These are phyloP conservation scores for Dinochytrium kinnereticum DNA, from an alignment of 371 early-diverging fungal species.

Conservation along the genomic window DNA sequence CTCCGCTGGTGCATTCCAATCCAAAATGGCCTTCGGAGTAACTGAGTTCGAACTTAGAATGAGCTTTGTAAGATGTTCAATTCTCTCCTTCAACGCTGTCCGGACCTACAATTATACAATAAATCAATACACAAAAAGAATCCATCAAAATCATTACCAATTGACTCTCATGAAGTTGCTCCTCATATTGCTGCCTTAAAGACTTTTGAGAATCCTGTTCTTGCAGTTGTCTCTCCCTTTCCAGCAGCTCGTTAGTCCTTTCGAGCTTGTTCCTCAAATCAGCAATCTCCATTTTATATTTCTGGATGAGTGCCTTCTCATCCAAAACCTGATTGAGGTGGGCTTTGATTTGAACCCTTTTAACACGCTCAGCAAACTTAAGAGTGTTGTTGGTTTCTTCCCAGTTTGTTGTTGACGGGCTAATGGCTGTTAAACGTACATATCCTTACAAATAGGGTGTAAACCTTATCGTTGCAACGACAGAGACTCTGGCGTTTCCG, in stretches of 20 bases:
- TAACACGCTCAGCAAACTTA: conserved; percentile 84
- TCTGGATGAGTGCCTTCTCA: conserved; percentile 85
- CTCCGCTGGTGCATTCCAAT: conserved; percentile 49
- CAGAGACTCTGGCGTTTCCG: conserved; percentile 77
- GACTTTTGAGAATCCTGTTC: conserved; percentile 15
- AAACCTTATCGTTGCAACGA: conserved; percentile 73
- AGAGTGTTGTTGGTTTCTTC: conserved; percentile 86
- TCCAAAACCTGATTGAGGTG: conserved; percentile 75
- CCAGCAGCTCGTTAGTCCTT: conserved; percentile 45
- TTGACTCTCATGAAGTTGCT: conserved; percentile 74
- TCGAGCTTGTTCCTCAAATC: conserved; percentile 80
- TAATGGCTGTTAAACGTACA: conserved; percentile 24
- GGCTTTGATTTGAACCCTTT: conserved; percentile 70
- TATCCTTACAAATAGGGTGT: not conserved
- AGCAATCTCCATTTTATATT: conserved; percentile 80
- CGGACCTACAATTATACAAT: conserved; percentile 46
- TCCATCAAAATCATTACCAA: conserved; percentile 42
- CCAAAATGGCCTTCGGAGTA: conserved; percentile 51
- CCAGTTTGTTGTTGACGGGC: conserved; percentile 62
- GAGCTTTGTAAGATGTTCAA: conserved; percentile 80
- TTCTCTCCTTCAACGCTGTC: conserved; percentile 79
- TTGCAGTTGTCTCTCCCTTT: conserved; percentile 50
- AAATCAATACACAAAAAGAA: not conserved
- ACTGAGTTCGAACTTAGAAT: conserved; percentile 77
- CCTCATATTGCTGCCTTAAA: conserved; percentile 67